Conservation (phyloP, 306 rosid genomes). For the Cucurbita moschata region DNA sequence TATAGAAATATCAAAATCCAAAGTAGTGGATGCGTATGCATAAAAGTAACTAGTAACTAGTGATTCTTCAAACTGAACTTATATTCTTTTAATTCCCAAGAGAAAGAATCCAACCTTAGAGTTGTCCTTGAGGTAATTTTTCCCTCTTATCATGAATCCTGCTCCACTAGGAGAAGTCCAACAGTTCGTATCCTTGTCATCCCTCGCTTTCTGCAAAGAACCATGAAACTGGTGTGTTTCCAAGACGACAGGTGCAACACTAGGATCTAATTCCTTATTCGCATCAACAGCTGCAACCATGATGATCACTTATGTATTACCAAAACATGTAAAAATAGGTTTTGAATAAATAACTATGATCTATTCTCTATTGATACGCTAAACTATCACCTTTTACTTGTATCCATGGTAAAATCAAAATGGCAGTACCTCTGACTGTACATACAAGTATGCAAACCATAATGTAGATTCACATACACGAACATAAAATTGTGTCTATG, state of each 20-base stretch:
- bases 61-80: neutral
- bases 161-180: constrained; percentile 66
- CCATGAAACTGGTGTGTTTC: constrained; percentile 35
- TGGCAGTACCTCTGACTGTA: neutral
- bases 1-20: neutral
- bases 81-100: neutral
- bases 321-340: neutral
- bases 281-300: constrained; percentile 32
- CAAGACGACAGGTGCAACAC: constrained; percentile 27
- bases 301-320: constrained; percentile 2
- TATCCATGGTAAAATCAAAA: neutral
- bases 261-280: constrained; percentile 41
- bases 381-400: neutral
- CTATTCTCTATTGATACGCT: neutral
- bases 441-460: neutral
- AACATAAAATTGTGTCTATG: neutral
- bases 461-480: neutral
- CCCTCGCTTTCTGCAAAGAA: constrained; percentile 39
- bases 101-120: constrained; percentile 41
- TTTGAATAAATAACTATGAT: neutral
- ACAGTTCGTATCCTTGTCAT: constrained; percentile 55
- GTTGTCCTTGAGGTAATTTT: constrained; percentile 72
- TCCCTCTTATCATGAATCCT: constrained; percentile 88
- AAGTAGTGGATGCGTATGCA: neutral
- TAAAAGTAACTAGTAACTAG: neutral